Evolutionary conservation across 75 land plant genomes (phyloP), one percentile per base, ranked within the genome.

Genomic region (Selaginella tamariscina): DNA sequence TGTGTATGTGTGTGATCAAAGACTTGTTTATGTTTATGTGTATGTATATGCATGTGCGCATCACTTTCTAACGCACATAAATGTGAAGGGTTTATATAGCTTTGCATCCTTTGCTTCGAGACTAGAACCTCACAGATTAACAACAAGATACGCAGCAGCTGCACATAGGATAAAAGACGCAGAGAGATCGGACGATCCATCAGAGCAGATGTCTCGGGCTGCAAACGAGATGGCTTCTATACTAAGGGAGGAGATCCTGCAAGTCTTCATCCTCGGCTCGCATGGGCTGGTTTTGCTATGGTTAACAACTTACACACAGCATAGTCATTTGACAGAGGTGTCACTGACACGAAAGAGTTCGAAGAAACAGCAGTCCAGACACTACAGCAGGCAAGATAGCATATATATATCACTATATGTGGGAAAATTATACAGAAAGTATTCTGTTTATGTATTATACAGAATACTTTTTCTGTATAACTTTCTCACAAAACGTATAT

Each of bases 171-270:
- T 86, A 54, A 84, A 76, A 73, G 90, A 84, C 71, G 82, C 87
- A 49, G 87, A 89, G 66, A 77, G 81, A 68, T 82, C 78, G 33
- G 88, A 86, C 68, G 79, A 78, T 74, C 77, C 81, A 31, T 65
- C 66, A 24, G 82, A 84, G 32, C 93, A 88, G 73, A 77, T 89
- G 22, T 67, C 85, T 0, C 84, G 81, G 84, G 94, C 94, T 33
- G 85, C 85, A 54, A 84, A 89, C 74, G 94, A 89, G 54, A 86
- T 89, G 85, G 86, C 85, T 31, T 85, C 89, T 24, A 72, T 89
- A 30, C 65, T 86, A 1, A 82, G 82, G 70, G 93, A 74, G 90
- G 83, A 55, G 91, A 89, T 73, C 69, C 85, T 2, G 62, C 68
- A 30, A 39, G 63, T 23, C 64, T 84, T 68, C 83, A 86, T 28